A percentile compares a stretch with the other conserved stretches of the same genome.
Conservation (phyloP, 164 flowering plant genomes). For the Magnolia officinalis region DNA sequence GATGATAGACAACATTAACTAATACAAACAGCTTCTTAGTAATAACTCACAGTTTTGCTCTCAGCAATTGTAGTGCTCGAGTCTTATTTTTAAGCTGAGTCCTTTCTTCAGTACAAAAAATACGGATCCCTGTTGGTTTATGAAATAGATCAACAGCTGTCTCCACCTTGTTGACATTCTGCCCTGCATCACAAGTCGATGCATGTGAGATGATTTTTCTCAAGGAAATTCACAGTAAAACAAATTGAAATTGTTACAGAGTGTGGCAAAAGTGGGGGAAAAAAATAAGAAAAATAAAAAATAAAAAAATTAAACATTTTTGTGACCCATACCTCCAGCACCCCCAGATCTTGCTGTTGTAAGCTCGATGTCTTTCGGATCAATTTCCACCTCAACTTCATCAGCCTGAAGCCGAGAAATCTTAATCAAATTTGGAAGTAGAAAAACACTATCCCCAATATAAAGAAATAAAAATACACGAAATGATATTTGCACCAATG, state of each 20-base stretch:
- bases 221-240: background rate
- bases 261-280: conserved; percentile 1
- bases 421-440: background rate
- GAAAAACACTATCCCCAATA: background rate
- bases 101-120: conserved; percentile 97
- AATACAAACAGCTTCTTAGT: background rate
- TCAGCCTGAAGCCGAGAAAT: conserved; percentile 52
- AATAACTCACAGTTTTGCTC: conserved; percentile 86
- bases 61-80: conserved; percentile 82
- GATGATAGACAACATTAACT: conserved; percentile 2
- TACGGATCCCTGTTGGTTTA: conserved; percentile 96
- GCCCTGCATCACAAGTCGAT: conserved; percentile 59
- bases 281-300: background rate
- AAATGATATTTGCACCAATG: too few species aligned
- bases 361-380: conserved; percentile 94
- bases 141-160: conserved; percentile 95
- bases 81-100: conserved; percentile 71
- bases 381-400: conserved; percentile 93
- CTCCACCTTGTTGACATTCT: conserved; percentile 99
- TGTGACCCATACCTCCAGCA: conserved; percentile 78
- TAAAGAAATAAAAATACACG: too few species aligned
- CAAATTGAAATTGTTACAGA: background rate
- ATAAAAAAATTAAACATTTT: background rate
- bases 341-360: conserved; percentile 97
- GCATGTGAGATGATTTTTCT: conserved; percentile 9